Evolutionary conservation across 208 protist species (phyloP).

Genomic region (Wallacemonas sp.): DNA sequence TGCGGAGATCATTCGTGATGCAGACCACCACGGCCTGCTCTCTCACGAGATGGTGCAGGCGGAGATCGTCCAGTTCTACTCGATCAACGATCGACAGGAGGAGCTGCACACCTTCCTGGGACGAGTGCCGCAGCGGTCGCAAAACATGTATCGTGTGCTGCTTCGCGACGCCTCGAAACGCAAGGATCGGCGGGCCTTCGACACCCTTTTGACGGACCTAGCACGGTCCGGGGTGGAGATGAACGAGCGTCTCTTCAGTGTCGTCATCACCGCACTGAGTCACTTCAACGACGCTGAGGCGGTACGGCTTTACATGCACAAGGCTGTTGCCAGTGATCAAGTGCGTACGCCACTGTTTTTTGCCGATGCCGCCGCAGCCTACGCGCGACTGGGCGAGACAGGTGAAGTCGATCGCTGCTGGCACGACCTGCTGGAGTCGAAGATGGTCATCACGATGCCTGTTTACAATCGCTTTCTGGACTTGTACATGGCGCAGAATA

Average conservation of each 20-base stretch:
- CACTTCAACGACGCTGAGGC: constrained; percentile 67
- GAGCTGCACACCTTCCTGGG: constrained; percentile 61
- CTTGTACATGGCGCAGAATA: constrained; percentile 80
- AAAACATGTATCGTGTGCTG: constrained; percentile 73
- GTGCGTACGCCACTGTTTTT: constrained; percentile 76
- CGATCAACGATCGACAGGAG: constrained; percentile 41
- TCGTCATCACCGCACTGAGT: constrained; percentile 64
- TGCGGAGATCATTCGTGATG: constrained; percentile 60
- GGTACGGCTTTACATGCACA: constrained; percentile 62
- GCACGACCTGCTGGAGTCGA: constrained; percentile 66
- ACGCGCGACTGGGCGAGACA: constrained; percentile 53
- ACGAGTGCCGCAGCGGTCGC: constrained; percentile 57
- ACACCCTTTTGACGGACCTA: constrained; percentile 52
- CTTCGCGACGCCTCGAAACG: constrained; percentile 72
- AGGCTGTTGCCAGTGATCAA: constrained; percentile 37
- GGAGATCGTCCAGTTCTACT: constrained; percentile 71
- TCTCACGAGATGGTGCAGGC: constrained; percentile 73
- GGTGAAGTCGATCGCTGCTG: constrained; percentile 73
- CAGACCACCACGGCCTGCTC: constrained; percentile 65
- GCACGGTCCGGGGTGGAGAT: constrained; percentile 32
- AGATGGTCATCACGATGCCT: constrained; percentile 79
- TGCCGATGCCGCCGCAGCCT: constrained; percentile 71
- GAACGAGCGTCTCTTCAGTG: constrained; percentile 77
- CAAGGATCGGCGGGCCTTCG: constrained; percentile 48
- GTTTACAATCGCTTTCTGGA: constrained; percentile 92